Conservation (phyloP, 2,329 filamentous ascomycete genomes). For the Ophiostoma piceae region DNA sequence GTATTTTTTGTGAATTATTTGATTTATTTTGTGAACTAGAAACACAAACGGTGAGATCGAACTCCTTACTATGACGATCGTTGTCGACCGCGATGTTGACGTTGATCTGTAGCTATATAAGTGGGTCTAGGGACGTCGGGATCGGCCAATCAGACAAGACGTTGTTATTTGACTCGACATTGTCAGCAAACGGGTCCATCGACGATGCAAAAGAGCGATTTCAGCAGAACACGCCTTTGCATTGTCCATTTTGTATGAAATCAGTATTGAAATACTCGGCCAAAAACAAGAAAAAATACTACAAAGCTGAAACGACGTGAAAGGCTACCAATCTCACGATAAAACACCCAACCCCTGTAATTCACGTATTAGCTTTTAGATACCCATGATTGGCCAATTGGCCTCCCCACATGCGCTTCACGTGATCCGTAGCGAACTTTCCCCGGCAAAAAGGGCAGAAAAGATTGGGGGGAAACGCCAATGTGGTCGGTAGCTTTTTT, state of each 20-base stretch:
- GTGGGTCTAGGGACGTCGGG: not conserved
- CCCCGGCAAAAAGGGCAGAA: constrained; percentile 19
- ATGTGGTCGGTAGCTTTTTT: constrained; percentile 23
- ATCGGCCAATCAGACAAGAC: not conserved
- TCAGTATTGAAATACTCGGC: not conserved
- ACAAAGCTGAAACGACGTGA: not conserved
- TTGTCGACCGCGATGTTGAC: not conserved
- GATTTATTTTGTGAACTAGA: not conserved
- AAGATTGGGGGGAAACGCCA: constrained; percentile 8
- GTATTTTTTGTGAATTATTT: not conserved
- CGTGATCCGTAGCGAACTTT: constrained; percentile 25
- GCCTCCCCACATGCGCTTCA: constrained; percentile 8
- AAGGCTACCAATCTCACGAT: no score
- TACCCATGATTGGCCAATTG: constrained; percentile 23
- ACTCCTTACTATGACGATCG: not conserved
- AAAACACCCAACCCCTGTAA: not conserved
- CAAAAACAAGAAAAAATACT: not conserved
- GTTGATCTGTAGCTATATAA: constrained; percentile 11
- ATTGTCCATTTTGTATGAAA: not conserved
- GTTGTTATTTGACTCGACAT: not conserved
- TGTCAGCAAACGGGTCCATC: constrained; percentile 11
- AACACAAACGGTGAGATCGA: not conserved
- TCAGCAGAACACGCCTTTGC: not conserved
- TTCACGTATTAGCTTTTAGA: constrained; percentile 27
- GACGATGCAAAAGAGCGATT: not conserved